Evolutionary conservation across 768 basidiomycete genomes (phyloP).

Genomic region (Auricularia heimuer): DNA sequence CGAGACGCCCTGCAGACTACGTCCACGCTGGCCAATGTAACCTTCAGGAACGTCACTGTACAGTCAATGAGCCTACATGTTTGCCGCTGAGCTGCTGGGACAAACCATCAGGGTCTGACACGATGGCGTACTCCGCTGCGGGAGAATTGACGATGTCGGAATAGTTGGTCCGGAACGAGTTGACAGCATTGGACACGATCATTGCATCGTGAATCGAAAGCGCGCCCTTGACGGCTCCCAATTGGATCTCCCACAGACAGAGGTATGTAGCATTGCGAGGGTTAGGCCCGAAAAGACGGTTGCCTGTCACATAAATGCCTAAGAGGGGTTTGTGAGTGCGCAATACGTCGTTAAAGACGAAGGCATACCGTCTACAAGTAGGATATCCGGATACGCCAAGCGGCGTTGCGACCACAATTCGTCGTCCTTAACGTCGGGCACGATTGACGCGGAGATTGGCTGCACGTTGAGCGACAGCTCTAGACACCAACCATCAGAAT

Average conservation of each 20-base stretch:
- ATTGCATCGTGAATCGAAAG: constrained; percentile 45
- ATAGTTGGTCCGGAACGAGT: constrained; percentile 60
- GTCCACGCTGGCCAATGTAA: constrained; percentile 47
- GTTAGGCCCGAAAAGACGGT: constrained; percentile 83
- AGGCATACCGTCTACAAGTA: constrained; percentile 42
- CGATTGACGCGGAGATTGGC: constrained; percentile 44
- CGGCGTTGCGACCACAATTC: constrained; percentile 18
- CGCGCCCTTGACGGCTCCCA: constrained; percentile 52
- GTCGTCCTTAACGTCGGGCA: constrained; percentile 25
- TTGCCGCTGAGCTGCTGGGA: constrained; percentile 8
- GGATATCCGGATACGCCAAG: constrained; percentile 19
- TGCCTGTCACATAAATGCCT: constrained; percentile 72
- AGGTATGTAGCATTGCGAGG: constrained; percentile 80
- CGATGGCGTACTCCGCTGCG: constrained; percentile 51
- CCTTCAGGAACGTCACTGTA: constrained; percentile 76
- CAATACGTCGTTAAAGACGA: background rate
- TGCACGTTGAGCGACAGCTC: constrained; percentile 73
- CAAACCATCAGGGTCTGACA: constrained; percentile 68
- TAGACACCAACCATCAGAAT: constrained; percentile 20
- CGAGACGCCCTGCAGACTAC: constrained; percentile 43
- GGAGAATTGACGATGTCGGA: constrained; percentile 74
- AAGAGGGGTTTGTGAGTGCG: background rate
- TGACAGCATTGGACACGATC: constrained; percentile 40
- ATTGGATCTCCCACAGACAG: constrained; percentile 84
- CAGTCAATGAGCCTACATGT: constrained; percentile 5